Conservation (phyloP, 2,329 filamentous ascomycete genomes). For the Nemania sp. region DNA sequence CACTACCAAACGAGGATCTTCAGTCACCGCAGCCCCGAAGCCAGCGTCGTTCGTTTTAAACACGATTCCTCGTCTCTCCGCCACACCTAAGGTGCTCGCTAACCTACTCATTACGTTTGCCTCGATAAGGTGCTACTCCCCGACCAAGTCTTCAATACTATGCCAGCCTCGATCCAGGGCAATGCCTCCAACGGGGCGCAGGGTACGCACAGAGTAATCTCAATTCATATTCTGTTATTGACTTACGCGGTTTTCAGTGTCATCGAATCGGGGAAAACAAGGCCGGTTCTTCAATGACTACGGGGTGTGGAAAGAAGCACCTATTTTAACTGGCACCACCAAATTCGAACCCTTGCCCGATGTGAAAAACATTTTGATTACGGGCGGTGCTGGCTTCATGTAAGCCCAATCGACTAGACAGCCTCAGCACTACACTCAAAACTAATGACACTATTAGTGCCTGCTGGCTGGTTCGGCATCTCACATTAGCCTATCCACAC, state of each 20-base stretch:
- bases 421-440: background rate
- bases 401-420: conserved; percentile 47
- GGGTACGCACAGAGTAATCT: conserved; percentile 24
- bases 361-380: conserved; percentile 81
- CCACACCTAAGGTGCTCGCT: background rate
- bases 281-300: conserved; percentile 58
- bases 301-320: conserved; percentile 72
- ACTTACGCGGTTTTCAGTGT: conserved; percentile 18
- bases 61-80: background rate
- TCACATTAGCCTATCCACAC: conserved; percentile 71
- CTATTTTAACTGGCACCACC: conserved; percentile 69
- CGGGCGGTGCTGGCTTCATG: conserved; percentile 85
- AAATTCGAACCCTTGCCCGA: conserved; percentile 69
- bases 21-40: conserved; percentile 10
- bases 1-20: conserved; percentile 11
- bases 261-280: conserved; percentile 31
- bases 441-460: conserved; percentile 55
- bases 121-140: background rate
- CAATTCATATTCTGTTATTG: background rate
- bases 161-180: conserved; percentile 32
- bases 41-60: conserved; percentile 11
- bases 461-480: conserved; percentile 80
- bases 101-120: background rate
- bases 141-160: conserved; percentile 18
- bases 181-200: conserved; percentile 35